Conservation (phyloP, 2,329 filamentous ascomycete genomes). For the Orbilia quercus region DNA sequence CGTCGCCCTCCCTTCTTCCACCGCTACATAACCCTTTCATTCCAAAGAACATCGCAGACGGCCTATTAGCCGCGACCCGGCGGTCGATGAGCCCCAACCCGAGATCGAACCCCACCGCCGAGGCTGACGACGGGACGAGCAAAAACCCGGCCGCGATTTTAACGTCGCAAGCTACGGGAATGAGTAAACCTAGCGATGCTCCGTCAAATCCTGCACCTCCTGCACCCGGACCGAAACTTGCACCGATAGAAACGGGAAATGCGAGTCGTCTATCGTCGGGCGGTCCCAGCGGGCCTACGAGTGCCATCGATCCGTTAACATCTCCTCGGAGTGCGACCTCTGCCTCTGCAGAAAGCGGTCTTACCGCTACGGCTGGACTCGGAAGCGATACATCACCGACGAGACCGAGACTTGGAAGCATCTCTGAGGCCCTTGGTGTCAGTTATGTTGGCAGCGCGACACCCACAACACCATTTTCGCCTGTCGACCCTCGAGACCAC, state of each 20-base stretch:
- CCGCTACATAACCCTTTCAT: conserved; percentile 42
- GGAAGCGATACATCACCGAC: conserved; percentile 55
- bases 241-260: conserved; percentile 47
- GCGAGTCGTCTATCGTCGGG: conserved; percentile 36
- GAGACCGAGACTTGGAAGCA: conserved; percentile 50
- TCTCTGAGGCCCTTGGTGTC: conserved; percentile 41
- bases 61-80: conserved; percentile 37
- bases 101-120: conserved; percentile 21
- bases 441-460: conserved; percentile 44
- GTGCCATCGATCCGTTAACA: conserved; percentile 40
- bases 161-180: conserved; percentile 31
- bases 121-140: conserved; percentile 45
- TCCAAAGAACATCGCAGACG: conserved; percentile 37
- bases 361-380: conserved; percentile 52
- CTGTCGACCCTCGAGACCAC: conserved; percentile 34
- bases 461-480: conserved; percentile 49
- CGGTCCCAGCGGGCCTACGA: conserved; percentile 37
- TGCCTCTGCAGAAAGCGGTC: conserved; percentile 48
- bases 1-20: conserved; percentile 46
- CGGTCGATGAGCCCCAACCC: conserved; percentile 46
- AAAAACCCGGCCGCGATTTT: conserved; percentile 53
- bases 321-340: conserved; percentile 52
- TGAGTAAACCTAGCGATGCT: conserved; percentile 41
- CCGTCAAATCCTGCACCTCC: conserved; percentile 41
- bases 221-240: conserved; percentile 48